A percentile compares a stretch with the other conserved stretches of the same genome.
Evolutionary conservation across 768 basidiomycete genomes (phyloP).

Genomic region (Suillus hirtellus): DNA sequence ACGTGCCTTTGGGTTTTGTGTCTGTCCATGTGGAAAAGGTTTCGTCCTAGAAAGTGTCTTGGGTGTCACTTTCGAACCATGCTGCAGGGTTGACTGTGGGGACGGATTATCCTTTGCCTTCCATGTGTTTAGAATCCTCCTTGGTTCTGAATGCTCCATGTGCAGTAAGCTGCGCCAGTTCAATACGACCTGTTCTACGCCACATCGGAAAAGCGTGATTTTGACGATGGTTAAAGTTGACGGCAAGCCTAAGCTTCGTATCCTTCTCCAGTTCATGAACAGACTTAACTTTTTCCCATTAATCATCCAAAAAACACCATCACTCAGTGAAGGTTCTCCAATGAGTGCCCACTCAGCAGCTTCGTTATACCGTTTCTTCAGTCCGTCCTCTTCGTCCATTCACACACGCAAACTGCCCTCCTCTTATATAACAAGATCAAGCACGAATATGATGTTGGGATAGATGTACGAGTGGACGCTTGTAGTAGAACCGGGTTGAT

Average conservation of each 20-base stretch:
- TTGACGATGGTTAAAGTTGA: slow-evolving; percentile 74
- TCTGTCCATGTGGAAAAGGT: too few relatives aligned
- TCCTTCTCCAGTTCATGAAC: slow-evolving; percentile 64
- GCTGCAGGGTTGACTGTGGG: too few relatives aligned
- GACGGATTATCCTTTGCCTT: too few relatives aligned
- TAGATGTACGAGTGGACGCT: too few relatives aligned
- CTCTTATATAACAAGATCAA: too few relatives aligned
- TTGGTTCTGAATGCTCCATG: slow-evolving; percentile 94
- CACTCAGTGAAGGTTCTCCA: slow-evolving; percentile 64
- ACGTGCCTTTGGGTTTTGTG: too few relatives aligned
- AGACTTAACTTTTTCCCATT: slow-evolving; percentile 65
- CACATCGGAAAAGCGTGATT: slow-evolving; percentile 68
- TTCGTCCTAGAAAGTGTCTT: too few relatives aligned
- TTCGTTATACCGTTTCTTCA: slow-evolving; percentile 88
- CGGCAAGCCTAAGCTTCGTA: slow-evolving; percentile 52
- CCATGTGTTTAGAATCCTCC: slow-evolving; percentile 33
- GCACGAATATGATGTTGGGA: too few relatives aligned
- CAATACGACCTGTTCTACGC: slow-evolving; percentile 81
- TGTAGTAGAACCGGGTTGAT: slow-evolving; percentile 25
- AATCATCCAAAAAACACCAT: slow-evolving; percentile 60
- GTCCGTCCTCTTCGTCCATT: slow-evolving; percentile 82
- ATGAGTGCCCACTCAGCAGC: slow-evolving; percentile 87
- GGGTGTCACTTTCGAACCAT: too few relatives aligned
- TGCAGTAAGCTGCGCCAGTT: slow-evolving; percentile 90
- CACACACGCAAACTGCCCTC: slow-evolving; percentile 73